Conservation (phyloP, 768 basidiomycete genomes). For the Cystobasidium tubakii region DNA sequence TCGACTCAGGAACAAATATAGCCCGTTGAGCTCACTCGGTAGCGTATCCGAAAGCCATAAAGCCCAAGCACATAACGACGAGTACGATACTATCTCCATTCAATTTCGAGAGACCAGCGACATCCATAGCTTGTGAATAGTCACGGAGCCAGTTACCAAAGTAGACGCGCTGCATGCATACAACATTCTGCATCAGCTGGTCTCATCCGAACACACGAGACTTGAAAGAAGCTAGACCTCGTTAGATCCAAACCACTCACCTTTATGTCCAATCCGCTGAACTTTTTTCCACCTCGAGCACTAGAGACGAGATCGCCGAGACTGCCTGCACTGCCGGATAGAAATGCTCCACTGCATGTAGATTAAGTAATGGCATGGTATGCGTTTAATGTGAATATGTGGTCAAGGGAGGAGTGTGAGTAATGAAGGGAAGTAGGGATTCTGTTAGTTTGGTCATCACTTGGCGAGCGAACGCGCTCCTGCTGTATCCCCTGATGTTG, state of each 20-base stretch:
- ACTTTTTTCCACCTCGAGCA: background rate
- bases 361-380: background rate
- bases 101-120: constrained; percentile 46
- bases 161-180: constrained; percentile 19
- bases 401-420: background rate
- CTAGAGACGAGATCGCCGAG: background rate
- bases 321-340: background rate
- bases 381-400: background rate
- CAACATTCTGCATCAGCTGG: background rate
- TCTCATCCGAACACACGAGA: too few species aligned
- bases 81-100: constrained; percentile 70
- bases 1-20: constrained; percentile 47
- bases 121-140: constrained; percentile 60
- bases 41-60: constrained; percentile 48
- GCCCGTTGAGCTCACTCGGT: constrained; percentile 52
- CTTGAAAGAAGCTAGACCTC: too few species aligned
- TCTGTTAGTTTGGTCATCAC: too few species aligned
- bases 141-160: constrained; percentile 60
- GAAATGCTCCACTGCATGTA: background rate
- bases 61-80: constrained; percentile 76
- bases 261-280: constrained; percentile 26
- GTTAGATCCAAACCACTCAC: too few species aligned
- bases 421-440: background rate
- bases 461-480: too few species aligned
- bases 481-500: too few species aligned